Conservation (phyloP, 495 filamentous ascomycete species). For the Aspergillus hancockii region DNA sequence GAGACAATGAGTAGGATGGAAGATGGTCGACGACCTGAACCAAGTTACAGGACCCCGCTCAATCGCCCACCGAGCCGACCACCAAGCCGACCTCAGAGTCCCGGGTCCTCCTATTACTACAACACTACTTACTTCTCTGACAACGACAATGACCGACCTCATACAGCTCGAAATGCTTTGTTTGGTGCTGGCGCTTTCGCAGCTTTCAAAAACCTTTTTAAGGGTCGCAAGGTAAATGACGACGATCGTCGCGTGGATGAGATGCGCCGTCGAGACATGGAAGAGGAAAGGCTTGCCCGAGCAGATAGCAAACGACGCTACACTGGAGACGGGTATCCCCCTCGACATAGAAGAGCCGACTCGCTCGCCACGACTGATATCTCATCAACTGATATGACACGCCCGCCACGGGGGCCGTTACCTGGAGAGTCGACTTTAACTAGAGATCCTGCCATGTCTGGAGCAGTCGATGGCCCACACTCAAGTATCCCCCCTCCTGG, state of each 20-base stretch:
- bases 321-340: constrained; percentile 63
- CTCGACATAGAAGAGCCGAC: constrained; percentile 53
- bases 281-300: constrained; percentile 61
- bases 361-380: constrained; percentile 46
- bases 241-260: constrained; percentile 66
- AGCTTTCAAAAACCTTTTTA: constrained; percentile 65
- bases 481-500: constrained; percentile 50
- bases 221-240: constrained; percentile 58
- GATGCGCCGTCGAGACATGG: constrained; percentile 54
- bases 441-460: constrained; percentile 36
- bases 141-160: constrained; percentile 39
- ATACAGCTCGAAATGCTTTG: constrained; percentile 62
- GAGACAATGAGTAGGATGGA: constrained; percentile 45
- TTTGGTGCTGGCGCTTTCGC: constrained; percentile 67
- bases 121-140: constrained; percentile 45
- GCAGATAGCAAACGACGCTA: constrained; percentile 53
- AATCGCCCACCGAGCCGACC: constrained; percentile 45
- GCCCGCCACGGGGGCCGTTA: constrained; percentile 34
- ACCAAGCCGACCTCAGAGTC: constrained; percentile 33
- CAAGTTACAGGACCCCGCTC: constrained; percentile 41
- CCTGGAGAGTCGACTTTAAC: constrained; percentile 33
- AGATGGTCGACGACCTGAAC: constrained; percentile 42
- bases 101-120: constrained; percentile 47
- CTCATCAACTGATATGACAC: constrained; percentile 43
- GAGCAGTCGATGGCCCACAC: constrained; percentile 30